Evolutionary conservation across 1,139 yeast species (phyloP), one percentile per base, ranked within the genome.

Genomic region (Zygoascus hellenicus): DNA sequence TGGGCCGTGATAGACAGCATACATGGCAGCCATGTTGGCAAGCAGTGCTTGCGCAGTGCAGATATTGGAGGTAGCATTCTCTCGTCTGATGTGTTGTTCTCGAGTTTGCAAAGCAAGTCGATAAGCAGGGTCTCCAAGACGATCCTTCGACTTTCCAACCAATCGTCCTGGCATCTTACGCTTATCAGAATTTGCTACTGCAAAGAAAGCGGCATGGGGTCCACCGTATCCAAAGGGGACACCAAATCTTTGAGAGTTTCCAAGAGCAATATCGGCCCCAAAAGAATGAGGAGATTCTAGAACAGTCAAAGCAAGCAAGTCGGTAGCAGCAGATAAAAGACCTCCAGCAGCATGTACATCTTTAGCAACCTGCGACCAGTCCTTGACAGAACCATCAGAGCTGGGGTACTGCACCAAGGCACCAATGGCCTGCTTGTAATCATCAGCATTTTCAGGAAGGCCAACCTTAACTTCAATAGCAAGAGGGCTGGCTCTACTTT

Each of bases 201-300:
- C 88, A 61, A 92, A 90, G 71, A 88, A 92, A 0, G 96, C 98
- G 46, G 98, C 98, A 65, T 92, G 98, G 5, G 98, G 98, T 31
- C 98, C 98, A 62, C 98, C 98, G 62, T 82, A 92, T 11, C 97
- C 98, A 70, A 90, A 79, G 49, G 98, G 97, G 41, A 92, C 97
- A 61, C 98, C 98, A 59, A 92, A 88, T 67, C 98, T 77, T 73
- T 92, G 98, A 5, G 97, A 78, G 15, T 89, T 81, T 48, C 98
- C 98, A 49, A 92, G 74, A 2, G 86, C 96, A 50, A 92, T 85
- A 65, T 92, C 98, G 42, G 97, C 97, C 47, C 90, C 90, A 61
- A 85, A 86, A 41, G 77, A 76, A 31, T 84, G 74, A 9, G 98
- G 98, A 29, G 97, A 84, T 60, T 83, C 81, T 52, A 92, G 69